Evolutionary conservation across 1,139 yeast species (phyloP), one percentile per base, ranked within the genome.

Genomic region (Casaregolazyma lundiana): DNA sequence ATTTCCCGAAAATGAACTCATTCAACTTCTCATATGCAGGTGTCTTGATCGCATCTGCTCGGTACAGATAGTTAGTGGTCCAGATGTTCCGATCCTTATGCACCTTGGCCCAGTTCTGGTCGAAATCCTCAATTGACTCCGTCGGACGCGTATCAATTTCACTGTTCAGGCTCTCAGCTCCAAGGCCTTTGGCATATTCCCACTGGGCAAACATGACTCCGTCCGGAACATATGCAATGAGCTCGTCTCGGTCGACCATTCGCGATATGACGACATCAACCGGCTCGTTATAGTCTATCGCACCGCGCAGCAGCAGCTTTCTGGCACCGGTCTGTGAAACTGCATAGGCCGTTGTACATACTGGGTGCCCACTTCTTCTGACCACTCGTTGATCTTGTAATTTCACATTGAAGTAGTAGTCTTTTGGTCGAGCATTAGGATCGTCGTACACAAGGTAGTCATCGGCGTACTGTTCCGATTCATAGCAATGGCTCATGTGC

Each of bases 261-360:
- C 45, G 40, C 3, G 38, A 38, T 16, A 53, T 48, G 19, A 49
- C 24, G 8, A 41, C 38, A 40, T 53, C 57, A 1, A 53, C 50
- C 3, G 56, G 54, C 7, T 29, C 21, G 35, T 49, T 38, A 37
- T 49, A 44, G 35, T 53, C 54, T 5, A 52, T 19, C 9, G 51
- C 45, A 7, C 43, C 43, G 4, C 53, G 42, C 15, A 51, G 38
- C 20, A 53, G 47, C 35, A 53, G 46, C 35, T 53, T 53, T 9
- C 40, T 18, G 2, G 57, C 57, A 2, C 57, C 57, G 4, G 35
- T 17, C 35, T 40, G 49, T 9, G 52, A 38, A 13, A 53, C 34
- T 2, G 52, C 57, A 36, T 53, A 53, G 9, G 52, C 57, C 13
- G 52, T 52, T 8, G 55, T 48, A 38, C 57, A 53, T 13, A 50